phyloP scores from a whole-genome alignment of 306 rosid species.

The Heteromeles arbutifolia region DNA sequence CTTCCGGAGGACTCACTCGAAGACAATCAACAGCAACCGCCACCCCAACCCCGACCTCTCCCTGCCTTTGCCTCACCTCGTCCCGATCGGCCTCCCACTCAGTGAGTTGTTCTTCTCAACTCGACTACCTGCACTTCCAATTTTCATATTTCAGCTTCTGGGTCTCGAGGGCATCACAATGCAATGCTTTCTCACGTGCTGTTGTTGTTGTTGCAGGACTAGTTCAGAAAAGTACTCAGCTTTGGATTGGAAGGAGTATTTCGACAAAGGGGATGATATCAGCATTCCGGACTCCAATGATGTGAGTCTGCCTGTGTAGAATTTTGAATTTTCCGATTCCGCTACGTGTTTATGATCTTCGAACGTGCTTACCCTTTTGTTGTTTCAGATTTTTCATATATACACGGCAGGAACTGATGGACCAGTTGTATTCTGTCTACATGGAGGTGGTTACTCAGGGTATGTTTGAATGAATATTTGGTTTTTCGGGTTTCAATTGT shows the following conservation, averaged over 20 bases:
- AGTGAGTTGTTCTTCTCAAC: constrained; percentile 37
- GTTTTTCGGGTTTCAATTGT: neutral
- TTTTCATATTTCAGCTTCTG: neutral
- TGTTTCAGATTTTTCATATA: constrained; percentile 81
- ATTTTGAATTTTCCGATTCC: neutral
- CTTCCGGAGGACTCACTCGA: constrained; percentile 52
- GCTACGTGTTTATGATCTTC: neutral
- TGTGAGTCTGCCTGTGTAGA: constrained; percentile 41
- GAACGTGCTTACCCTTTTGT: constrained; percentile 1
- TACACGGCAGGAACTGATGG: constrained; percentile 95
- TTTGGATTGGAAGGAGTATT: constrained; percentile 60
- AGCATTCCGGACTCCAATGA: constrained; percentile 53
- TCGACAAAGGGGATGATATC: constrained; percentile 69
- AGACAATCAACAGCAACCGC: constrained; percentile 19
- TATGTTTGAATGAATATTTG: constrained; percentile 22
- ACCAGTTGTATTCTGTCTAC: constrained; percentile 86
- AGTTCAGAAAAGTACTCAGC: constrained; percentile 57
- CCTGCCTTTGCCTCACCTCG: constrained; percentile 56
- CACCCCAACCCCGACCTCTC: constrained; percentile 15
- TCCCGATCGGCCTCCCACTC: constrained; percentile 69
- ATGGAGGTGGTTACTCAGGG: constrained; percentile 98
- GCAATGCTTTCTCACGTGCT: neutral
- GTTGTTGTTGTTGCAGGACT: constrained; percentile 30
- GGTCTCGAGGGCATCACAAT: neutral
- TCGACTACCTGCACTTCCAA: neutral